Base-by-base conservation (phyloP, 306 rosid species). In the Corylus americana region DNA sequence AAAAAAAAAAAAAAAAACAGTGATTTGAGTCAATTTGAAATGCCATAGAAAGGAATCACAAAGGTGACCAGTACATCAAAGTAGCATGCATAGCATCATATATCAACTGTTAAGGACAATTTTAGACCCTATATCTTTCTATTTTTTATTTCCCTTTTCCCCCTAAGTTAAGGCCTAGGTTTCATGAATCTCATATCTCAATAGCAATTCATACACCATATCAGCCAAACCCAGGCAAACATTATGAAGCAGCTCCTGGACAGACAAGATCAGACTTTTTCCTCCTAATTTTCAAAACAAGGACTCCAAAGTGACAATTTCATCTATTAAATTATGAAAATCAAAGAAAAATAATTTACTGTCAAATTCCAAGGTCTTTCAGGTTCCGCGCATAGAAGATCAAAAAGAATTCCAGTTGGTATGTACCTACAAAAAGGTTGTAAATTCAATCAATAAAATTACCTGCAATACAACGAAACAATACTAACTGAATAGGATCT, bases 351-450 rank as follows among this genome's bases (percentile, higher is more conserved):
- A 14, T 20, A 58, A 63, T 57, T 61, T 83, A 95, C 99, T 37
- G 89, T 95, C 74, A 95, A 77, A 89, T 89, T 90, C 99, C 99
- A 95, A 22, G 99, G 99, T 75, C 99, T 85, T 86, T 95, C 93
- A 29, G 99, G 94, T 79, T 95, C 96, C 8, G 80, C 90, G 63
- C 93, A 95, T 16, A 95, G 84, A 76, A 92, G 98, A 88, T 95
- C 99, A 72, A 95, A 95, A n/a, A 95, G 94, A 86, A 95, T 98
- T 68, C 99, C 99, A 0, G 96, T 93, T 0, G 99, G 99, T 80
- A 95, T 86, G 77, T 90, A 82, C 98, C 98, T 94, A 76, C 50
- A 83, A 13, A 50, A 73, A 61, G 63, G 68, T 57, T 17, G 22
- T 48, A 61, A 20, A n/a, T 55, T 61, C 10, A 77, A 69, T 17